Evolutionary conservation across 139 green algal species (phyloP).

Genomic region (Chlamydomonas schloesseri): DNA sequence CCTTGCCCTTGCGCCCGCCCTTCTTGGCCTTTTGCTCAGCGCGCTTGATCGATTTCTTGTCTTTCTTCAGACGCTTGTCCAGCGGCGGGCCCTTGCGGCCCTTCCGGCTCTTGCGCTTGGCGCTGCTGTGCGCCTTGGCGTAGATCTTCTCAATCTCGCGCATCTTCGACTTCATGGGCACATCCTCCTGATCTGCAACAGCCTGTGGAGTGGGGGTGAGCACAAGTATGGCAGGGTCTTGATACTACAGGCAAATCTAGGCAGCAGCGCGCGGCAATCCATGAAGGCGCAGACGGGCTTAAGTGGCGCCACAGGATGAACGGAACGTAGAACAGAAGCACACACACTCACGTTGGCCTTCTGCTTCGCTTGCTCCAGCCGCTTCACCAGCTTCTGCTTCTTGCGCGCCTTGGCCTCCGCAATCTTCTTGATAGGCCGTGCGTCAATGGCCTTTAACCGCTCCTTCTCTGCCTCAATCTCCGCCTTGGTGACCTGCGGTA

Average conservation of each 20-base stretch:
- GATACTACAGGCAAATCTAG: neutral
- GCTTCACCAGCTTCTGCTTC: constrained; percentile 73
- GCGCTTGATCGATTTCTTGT: constrained; percentile 65
- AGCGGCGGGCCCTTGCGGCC: constrained; percentile 51
- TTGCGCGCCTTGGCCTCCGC: constrained; percentile 94
- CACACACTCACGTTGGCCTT: constrained; percentile 76
- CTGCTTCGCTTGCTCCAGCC: constrained; percentile 73
- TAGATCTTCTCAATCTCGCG: constrained; percentile 86
- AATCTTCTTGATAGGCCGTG: constrained; percentile 97
- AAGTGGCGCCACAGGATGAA: no score
- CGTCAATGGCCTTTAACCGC: constrained; percentile 84
- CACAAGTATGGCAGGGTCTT: neutral
- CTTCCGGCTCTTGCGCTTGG: constrained; percentile 52
- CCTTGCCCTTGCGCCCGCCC: constrained; percentile 36
- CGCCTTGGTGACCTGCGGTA: constrained; percentile 75
- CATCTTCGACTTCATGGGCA: constrained; percentile 73
- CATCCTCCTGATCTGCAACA: constrained; percentile 77
- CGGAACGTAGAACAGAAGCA: no score
- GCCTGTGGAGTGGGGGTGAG: neutral
- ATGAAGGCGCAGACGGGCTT: no score
- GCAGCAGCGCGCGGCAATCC: no score
- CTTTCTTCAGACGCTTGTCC: constrained; percentile 74
- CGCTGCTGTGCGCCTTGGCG: constrained; percentile 65
- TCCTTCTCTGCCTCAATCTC: constrained; percentile 90
- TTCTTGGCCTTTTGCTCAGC: constrained; percentile 58